phyloP scores from a whole-genome alignment of 805 yeast genomes.

The Candida silvatica region DNA sequence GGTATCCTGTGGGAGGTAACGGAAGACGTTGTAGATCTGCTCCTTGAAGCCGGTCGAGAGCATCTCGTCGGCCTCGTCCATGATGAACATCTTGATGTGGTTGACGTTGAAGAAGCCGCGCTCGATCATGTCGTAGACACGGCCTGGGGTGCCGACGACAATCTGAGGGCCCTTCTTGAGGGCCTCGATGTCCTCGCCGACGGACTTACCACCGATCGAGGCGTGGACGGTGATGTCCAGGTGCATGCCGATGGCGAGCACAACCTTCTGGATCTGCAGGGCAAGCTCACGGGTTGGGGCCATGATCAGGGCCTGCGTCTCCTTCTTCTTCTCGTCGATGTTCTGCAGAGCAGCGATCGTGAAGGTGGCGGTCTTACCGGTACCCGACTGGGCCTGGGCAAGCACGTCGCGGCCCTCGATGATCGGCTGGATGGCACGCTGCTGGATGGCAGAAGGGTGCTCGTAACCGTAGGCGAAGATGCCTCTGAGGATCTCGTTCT shows the following conservation, averaged over 20 bases:
- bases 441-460: constrained; percentile 95
- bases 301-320: constrained; percentile 81
- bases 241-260: constrained; percentile 77
- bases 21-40: constrained; percentile 89
- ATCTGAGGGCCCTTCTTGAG: constrained; percentile 76
- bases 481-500: constrained; percentile 65
- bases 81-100: constrained; percentile 74
- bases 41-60: constrained; percentile 90
- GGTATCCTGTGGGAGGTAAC: constrained; percentile 69
- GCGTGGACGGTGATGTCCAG: constrained; percentile 84
- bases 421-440: constrained; percentile 93
- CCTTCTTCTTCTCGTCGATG: constrained; percentile 61
- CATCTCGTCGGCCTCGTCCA: constrained; percentile 97
- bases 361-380: constrained; percentile 98
- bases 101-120: constrained; percentile 70
- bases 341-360: constrained; percentile 88
- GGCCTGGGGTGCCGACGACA: constrained; percentile 96
- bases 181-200: constrained; percentile 71
- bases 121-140: constrained; percentile 86
- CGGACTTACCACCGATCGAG: constrained; percentile 88
- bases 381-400: constrained; percentile 99
- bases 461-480: constrained; percentile 91
- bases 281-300: constrained; percentile 98
- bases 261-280: constrained; percentile 83
- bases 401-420: constrained; percentile 90